Evolutionary conservation across 2,329 filamentous ascomycete species (phyloP).

Genomic region (Nemania diffusa): DNA sequence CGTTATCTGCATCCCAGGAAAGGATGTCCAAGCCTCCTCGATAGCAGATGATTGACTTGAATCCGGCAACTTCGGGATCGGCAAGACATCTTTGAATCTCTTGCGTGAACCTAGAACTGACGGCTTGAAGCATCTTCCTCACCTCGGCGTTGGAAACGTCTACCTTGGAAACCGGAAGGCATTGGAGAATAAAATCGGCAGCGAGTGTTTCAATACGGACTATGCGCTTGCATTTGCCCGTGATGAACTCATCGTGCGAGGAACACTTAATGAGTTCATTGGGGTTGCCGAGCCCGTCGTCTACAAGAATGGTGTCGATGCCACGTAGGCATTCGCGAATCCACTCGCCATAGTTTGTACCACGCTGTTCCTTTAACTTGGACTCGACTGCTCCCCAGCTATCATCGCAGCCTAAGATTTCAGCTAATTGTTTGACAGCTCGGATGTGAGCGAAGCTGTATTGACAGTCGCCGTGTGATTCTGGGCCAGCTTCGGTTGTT

Average conservation of each 20-base stretch:
- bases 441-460: slow-evolving; percentile 76
- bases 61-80: slow-evolving; percentile 77
- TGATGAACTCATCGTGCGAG: slow-evolving; percentile 74
- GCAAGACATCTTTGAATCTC: slow-evolving; percentile 67
- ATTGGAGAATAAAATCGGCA: slow-evolving; percentile 65
- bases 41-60: slow-evolving; percentile 88
- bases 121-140: background rate
- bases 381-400: slow-evolving; percentile 67
- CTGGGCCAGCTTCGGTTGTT: slow-evolving; percentile 76
- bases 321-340: slow-evolving; percentile 73
- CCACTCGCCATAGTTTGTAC: slow-evolving; percentile 65
- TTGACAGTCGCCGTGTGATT: slow-evolving; percentile 70
- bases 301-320: slow-evolving; percentile 79
- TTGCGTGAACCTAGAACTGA: slow-evolving; percentile 57
- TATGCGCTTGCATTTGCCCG: slow-evolving; percentile 74
- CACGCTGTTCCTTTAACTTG: slow-evolving; percentile 55
- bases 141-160: background rate
- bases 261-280: slow-evolving; percentile 67
- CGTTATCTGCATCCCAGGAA: slow-evolving; percentile 37
- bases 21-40: slow-evolving; percentile 76
- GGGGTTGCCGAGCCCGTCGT: slow-evolving; percentile 73
- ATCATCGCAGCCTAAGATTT: slow-evolving; percentile 71
- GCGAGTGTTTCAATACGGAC: slow-evolving; percentile 81
- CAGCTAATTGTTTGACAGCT: slow-evolving; percentile 73
- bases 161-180: slow-evolving; percentile 41